Percentiles rank a stretch among this genome's conserved stretches.
Evolutionary conservation across 2,329 filamentous ascomycete species (phyloP).

Genomic region (Ophiostoma sp.): DNA sequence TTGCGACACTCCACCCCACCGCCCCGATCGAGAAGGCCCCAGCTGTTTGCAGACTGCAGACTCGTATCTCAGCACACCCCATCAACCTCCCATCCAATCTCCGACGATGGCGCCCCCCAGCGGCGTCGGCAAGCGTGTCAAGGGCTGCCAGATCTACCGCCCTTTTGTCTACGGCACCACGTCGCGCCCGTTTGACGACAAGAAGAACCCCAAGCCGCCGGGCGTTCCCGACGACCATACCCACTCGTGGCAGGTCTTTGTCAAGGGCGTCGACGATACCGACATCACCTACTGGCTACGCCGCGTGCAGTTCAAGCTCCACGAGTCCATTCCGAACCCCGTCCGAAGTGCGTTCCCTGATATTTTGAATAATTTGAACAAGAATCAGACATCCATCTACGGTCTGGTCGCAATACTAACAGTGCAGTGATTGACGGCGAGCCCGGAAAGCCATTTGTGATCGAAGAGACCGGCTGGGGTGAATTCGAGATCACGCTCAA

Average conservation of each 20-base stretch:
- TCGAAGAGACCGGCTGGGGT: conserved; percentile 93
- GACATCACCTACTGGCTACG: conserved; percentile 94
- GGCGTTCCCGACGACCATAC: conserved; percentile 85
- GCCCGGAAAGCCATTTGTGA: conserved; percentile 64
- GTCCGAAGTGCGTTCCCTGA: conserved; percentile 59
- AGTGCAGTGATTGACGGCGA: conserved; percentile 62
- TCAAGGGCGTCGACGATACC: conserved; percentile 81
- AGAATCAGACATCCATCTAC: no score
- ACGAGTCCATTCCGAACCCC: conserved; percentile 92
- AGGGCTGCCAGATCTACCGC: conserved; percentile 58
- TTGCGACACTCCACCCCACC: neutral
- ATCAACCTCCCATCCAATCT: neutral
- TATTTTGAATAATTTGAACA: no score
- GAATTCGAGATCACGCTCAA: conserved; percentile 97
- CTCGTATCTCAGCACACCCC: no score
- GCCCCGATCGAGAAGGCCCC: neutral
- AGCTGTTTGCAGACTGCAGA: neutral
- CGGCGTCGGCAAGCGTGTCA: conserved; percentile 57
- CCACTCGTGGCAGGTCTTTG: conserved; percentile 93
- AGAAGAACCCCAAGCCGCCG: conserved; percentile 69
- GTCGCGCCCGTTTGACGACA: conserved; percentile 70
- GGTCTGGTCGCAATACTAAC: neutral
- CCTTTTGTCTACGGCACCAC: conserved; percentile 74
- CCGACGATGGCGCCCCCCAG: conserved; percentile 54
- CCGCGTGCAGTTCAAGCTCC: conserved; percentile 95